Conservation (phyloP, 2,329 filamentous ascomycete species). For the Apiospora koreana region DNA sequence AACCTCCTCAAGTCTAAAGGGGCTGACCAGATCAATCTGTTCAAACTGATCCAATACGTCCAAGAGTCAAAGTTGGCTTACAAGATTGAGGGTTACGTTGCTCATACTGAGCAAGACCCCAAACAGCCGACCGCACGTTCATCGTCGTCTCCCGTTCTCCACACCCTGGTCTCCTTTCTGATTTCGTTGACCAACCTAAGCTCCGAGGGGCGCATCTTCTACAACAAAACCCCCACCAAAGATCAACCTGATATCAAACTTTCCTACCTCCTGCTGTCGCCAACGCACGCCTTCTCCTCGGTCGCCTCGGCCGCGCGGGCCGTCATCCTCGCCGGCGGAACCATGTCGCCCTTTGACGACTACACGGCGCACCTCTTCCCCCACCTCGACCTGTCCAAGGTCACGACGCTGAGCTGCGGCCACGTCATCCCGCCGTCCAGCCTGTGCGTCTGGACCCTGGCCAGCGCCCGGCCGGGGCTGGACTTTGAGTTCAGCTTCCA, state of each 20-base stretch:
- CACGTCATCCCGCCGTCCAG: constrained; percentile 88
- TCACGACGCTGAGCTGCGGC: constrained; percentile 86
- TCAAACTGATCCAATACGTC: constrained; percentile 83
- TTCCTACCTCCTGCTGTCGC: constrained; percentile 87
- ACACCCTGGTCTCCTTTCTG: constrained; percentile 64
- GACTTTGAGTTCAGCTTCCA: constrained; percentile 88
- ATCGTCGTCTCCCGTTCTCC: constrained; percentile 55
- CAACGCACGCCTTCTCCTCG: constrained; percentile 86
- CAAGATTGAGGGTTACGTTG: constrained; percentile 89
- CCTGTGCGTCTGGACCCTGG: constrained; percentile 75
- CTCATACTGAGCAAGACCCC: constrained; percentile 57
- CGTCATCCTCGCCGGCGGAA: constrained; percentile 89
- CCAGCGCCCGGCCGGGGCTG: constrained; percentile 41
- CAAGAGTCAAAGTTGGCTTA: constrained; percentile 90
- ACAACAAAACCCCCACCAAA: constrained; percentile 45
- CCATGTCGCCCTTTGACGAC: constrained; percentile 96
- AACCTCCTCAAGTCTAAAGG: constrained; percentile 80
- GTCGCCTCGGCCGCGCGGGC: constrained; percentile 83
- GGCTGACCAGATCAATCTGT: constrained; percentile 93
- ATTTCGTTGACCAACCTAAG: constrained; percentile 84
- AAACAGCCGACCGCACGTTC: constrained; percentile 28
- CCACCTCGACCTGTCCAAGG: constrained; percentile 60
- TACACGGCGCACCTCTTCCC: constrained; percentile 87
- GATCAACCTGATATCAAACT: constrained; percentile 56
- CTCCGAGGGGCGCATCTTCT: constrained; percentile 67